Percentiles rank a stretch among this genome's conserved stretches.
These are phyloP conservation scores for Podila epicladia DNA, from an alignment of 192 early-diverging fungal species.

Conservation along the genomic window DNA sequence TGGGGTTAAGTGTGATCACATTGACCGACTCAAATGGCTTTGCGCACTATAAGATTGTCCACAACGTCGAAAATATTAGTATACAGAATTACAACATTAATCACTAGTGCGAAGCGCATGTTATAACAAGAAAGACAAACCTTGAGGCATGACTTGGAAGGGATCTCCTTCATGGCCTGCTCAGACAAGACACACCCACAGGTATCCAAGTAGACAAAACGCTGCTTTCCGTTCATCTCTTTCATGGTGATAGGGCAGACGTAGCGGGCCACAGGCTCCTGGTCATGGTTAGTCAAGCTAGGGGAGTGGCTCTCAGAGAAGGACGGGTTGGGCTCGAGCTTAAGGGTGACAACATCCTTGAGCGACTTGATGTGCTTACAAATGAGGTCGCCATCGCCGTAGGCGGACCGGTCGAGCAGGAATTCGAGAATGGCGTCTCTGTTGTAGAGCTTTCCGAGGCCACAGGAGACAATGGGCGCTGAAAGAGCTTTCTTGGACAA, in stretches of 20 bases:
- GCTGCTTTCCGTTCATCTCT: slow-evolving; percentile 87
- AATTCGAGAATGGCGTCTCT: slow-evolving; percentile 82
- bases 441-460: slow-evolving; percentile 86
- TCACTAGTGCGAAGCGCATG: not conserved
- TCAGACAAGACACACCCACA: slow-evolving; percentile 88
- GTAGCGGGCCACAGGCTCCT: slow-evolving; percentile 62
- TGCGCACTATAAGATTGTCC: slow-evolving; percentile 60
- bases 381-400: slow-evolving; percentile 83
- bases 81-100: not conserved
- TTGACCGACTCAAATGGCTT: slow-evolving; percentile 66
- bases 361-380: slow-evolving; percentile 75
- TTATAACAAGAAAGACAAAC: slow-evolving; percentile 33
- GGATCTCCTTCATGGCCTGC: slow-evolving; percentile 77
- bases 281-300: slow-evolving; percentile 63
- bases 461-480: slow-evolving; percentile 73
- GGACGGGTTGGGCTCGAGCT: slow-evolving; percentile 73
- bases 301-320: slow-evolving; percentile 54
- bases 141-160: slow-evolving; percentile 68
- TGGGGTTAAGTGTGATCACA: slow-evolving; percentile 78
- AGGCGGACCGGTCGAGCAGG: slow-evolving; percentile 72
- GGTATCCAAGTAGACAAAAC: slow-evolving; percentile 67
- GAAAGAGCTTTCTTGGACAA: slow-evolving; percentile 74
- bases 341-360: slow-evolving; percentile 79
- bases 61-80: not conserved
- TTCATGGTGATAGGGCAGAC: slow-evolving; percentile 84